phyloP scores from a whole-genome alignment of 768 basidiomycete species.

The Lepiota venenata region DNA sequence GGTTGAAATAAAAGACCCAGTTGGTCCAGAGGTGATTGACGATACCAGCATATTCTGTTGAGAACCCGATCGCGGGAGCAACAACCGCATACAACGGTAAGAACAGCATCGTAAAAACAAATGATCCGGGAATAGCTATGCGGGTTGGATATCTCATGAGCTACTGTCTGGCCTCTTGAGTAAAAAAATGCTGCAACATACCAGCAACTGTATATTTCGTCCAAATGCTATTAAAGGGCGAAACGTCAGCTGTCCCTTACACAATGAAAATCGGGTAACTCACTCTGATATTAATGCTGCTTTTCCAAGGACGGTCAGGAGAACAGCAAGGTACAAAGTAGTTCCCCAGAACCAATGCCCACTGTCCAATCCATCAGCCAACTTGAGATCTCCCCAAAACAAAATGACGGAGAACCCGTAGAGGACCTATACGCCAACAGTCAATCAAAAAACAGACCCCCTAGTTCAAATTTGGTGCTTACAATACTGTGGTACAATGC shows the following conservation, averaged over 20 bases:
- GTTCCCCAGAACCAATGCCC: constrained; percentile 99
- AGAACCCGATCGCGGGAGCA: constrained; percentile 85
- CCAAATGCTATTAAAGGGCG: constrained; percentile 72
- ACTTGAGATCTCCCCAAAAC: constrained; percentile 92
- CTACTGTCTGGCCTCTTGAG: background rate
- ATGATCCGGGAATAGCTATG: constrained; percentile 91
- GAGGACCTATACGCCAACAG: constrained; percentile 52
- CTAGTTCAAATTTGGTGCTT: constrained; percentile 22
- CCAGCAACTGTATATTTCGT: constrained; percentile 97
- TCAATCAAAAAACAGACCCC: constrained; percentile 1
- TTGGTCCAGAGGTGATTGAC: constrained; percentile 90
- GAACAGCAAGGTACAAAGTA: constrained; percentile 88
- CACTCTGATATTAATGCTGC: constrained; percentile 97
- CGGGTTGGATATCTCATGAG: constrained; percentile 19
- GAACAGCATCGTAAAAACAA: constrained; percentile 94
- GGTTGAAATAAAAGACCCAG: constrained; percentile 84
- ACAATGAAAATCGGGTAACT: constrained; percentile 27
- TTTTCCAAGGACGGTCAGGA: constrained; percentile 95
- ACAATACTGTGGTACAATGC: constrained; percentile 90
- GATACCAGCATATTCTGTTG: constrained; percentile 85
- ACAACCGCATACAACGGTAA: constrained; percentile 87
- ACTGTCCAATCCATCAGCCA: constrained; percentile 73
- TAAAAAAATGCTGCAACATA: constrained; percentile 28
- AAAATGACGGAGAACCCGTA: constrained; percentile 86
- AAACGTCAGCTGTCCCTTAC: background rate